These are phyloP conservation scores for Echria macrotheca DNA, from an alignment of 495 filamentous ascomycete genomes.

Conservation along the genomic window DNA sequence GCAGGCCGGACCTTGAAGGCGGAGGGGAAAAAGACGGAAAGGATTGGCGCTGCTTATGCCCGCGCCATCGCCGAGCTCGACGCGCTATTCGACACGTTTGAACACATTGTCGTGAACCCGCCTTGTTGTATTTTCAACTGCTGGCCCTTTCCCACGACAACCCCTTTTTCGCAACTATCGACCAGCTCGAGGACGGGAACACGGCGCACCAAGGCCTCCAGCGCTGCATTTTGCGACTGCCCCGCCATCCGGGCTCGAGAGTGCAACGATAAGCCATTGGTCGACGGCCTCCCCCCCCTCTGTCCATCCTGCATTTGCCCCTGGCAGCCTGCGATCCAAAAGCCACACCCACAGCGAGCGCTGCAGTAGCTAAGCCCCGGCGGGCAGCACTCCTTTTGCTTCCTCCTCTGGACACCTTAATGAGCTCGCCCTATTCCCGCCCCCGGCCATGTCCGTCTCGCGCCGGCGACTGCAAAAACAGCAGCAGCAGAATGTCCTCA, in stretches of 20 bases:
- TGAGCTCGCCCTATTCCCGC: constrained; percentile 10
- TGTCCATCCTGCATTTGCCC: background rate
- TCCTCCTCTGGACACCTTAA: constrained; percentile 6
- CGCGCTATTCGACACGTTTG: constrained; percentile 1
- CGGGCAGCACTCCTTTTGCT: constrained; percentile 2
- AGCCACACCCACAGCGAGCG: background rate
- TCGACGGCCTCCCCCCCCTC: background rate
- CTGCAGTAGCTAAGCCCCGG: constrained; percentile 6
- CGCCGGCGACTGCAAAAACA: constrained; percentile 33
- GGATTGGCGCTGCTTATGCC: constrained; percentile 5
- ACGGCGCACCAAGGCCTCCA: constrained; percentile 23
- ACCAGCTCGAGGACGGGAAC: background rate
- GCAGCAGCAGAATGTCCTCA: constrained; percentile 29
- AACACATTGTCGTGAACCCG: background rate
- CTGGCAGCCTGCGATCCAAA: background rate
- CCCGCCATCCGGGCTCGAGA: constrained; percentile 1
- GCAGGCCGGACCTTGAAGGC: constrained; percentile 12
- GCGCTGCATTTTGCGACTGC: constrained; percentile 9
- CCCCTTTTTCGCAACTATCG: background rate
- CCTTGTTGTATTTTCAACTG: background rate
- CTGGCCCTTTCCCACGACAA: background rate
- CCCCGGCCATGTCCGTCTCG: constrained; percentile 28
- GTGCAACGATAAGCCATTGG: constrained; percentile 2
- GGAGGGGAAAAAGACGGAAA: constrained; percentile 4
- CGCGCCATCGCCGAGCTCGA: background rate